Evolutionary conservation across 2,329 filamentous ascomycete species (phyloP), one percentile per base, ranked within the genome.

Genomic region (Cryphonectria japonica): DNA sequence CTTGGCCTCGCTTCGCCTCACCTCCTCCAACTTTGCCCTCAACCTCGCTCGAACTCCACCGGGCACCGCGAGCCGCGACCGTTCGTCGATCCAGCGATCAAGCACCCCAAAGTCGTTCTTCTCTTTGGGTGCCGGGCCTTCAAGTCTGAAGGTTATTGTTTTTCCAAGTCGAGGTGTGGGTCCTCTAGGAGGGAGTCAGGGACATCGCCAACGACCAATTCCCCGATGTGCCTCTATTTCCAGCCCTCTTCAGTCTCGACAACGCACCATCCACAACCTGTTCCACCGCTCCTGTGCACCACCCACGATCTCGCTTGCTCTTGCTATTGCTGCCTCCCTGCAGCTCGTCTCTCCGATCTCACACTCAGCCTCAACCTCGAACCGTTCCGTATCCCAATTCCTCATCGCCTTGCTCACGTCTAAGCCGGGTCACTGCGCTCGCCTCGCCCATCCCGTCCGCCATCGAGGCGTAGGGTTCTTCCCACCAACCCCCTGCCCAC

Each of bases 381-480:
- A 46, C 63, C 39, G 37, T 64, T 64, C 54, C 67, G 16, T 34
- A 57, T 22, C 32, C 19, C 64, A 46, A 66, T 16, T 29, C 11
- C 8, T 59, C 54, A 59, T 59, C 54, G 54, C 54, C 54, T 29
- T 19, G 54, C 29, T 13, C 54, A 32, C 54, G 54, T 32, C 54
- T 59, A 19, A 32, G 54, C 29, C 54, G 26, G 29, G 19, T 59
- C 54, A 26, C 54, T 59, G 54, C 54, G 54, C 54, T 32, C 54
- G 54, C 54, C 54, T 59, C 57, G 34, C 26, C 26, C 6, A 14
- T 54, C 39, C 39, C 60, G 52, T 64, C 63, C 59, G 65, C 65
- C 72, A 67, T 65, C 69, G 59, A 71, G 68, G 65, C 63, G 69
- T 59, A 62, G 72, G 52, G 41, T 37, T 76, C 78, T 76, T 80